These are phyloP conservation scores for Talaromyces sp. DNA, from an alignment of 2,329 filamentous ascomycete genomes.

Conservation along the genomic window DNA sequence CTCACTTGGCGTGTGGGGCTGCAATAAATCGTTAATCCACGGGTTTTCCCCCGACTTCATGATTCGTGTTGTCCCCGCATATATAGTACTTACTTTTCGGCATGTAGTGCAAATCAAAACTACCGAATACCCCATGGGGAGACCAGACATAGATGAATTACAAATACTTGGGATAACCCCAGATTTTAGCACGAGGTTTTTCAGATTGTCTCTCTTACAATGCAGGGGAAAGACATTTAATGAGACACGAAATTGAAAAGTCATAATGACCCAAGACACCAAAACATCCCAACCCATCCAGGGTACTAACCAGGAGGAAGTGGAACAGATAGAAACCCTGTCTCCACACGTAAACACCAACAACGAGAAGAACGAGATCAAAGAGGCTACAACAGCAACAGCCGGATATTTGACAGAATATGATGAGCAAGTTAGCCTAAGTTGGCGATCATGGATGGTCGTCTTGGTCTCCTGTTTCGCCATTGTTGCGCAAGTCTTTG, in stretches of 20 bases:
- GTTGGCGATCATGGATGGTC: conserved; percentile 18
- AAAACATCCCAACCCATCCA: background rate
- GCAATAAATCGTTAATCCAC: background rate
- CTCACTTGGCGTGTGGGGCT: background rate
- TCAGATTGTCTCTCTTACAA: background rate
- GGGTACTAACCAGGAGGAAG: background rate
- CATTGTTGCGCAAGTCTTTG: conserved; percentile 18
- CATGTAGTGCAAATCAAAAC: background rate
- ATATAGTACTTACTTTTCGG: background rate
- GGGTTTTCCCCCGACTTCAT: background rate
- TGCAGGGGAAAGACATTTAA: background rate
- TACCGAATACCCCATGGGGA: conserved; percentile 7
- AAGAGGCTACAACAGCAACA: background rate
- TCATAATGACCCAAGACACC: background rate
- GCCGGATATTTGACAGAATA: background rate
- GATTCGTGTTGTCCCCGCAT: background rate
- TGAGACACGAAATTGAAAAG: background rate
- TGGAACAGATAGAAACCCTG: background rate
- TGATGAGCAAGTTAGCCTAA: background rate
- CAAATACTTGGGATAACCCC: background rate
- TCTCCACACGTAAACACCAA: background rate
- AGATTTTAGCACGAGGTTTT: background rate
- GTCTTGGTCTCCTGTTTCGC: conserved; percentile 16
- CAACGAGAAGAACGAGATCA: background rate
- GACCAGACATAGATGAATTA: background rate